Percentiles rank a stretch among this genome's conserved stretches.
Evolutionary conservation across 768 basidiomycete species (phyloP).

Genomic region (Tricholoma hemisulphureum): DNA sequence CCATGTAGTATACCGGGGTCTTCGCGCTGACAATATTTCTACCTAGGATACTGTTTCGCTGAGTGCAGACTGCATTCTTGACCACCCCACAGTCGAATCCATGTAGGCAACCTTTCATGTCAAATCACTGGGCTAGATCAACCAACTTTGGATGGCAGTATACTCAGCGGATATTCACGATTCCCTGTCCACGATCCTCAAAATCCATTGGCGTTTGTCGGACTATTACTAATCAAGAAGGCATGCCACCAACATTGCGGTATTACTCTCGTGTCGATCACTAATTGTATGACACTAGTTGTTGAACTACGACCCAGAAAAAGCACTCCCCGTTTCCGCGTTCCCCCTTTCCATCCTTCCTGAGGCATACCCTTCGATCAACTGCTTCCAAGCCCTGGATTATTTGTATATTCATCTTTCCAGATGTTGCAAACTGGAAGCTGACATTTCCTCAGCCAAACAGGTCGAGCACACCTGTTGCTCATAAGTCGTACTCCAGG

Average conservation of each 20-base stretch:
- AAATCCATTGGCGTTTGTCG: constrained; percentile 68
- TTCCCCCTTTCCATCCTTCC: constrained; percentile 84
- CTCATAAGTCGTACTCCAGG: constrained; percentile 86
- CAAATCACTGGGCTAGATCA: neutral
- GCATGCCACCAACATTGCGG: constrained; percentile 31
- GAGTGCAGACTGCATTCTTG: constrained; percentile 71
- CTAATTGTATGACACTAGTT: constrained; percentile 47
- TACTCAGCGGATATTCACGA: constrained; percentile 85
- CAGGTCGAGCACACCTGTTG: constrained; percentile 89
- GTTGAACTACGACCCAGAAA: constrained; percentile 84
- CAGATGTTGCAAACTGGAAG: neutral
- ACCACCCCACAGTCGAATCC: constrained; percentile 74
- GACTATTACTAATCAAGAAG: constrained; percentile 82
- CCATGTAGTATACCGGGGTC: constrained; percentile 10
- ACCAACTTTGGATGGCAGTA: constrained; percentile 31
- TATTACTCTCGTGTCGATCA: neutral
- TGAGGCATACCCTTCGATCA: constrained; percentile 84
- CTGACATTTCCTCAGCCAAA: constrained; percentile 58
- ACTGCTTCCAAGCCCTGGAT: constrained; percentile 92
- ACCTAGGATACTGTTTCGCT: constrained; percentile 79
- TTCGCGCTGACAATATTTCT: neutral
- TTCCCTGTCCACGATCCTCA: constrained; percentile 83
- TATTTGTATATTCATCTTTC: constrained; percentile 61
- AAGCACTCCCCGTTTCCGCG: constrained; percentile 66
- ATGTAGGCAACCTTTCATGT: constrained; percentile 43